Percentiles rank a stretch among this genome's conserved stretches.
phyloP scores from a whole-genome alignment of 2,329 filamentous ascomycete genomes.

The Penicillium sp. region DNA sequence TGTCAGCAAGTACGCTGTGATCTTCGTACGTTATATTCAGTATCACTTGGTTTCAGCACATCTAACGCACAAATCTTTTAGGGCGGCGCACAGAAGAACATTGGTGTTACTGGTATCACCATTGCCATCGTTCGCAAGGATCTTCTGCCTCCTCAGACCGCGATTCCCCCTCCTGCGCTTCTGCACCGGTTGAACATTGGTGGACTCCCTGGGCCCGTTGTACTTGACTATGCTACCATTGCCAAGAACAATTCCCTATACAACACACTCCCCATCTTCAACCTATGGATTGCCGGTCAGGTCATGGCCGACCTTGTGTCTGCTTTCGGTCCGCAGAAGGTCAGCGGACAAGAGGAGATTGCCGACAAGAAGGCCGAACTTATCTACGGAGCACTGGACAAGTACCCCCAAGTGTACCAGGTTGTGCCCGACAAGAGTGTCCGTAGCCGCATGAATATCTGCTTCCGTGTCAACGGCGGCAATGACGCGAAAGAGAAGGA shows the following conservation, averaged over 20 bases:
- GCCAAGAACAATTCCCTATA: conserved; percentile 94
- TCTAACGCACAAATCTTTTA: conserved; percentile 23
- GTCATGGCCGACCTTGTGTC: conserved; percentile 74
- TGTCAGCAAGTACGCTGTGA: conserved; percentile 72
- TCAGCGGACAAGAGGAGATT: conserved; percentile 72
- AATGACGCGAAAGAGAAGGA: conserved; percentile 70
- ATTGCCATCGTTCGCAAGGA: conserved; percentile 81
- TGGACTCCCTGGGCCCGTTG: conserved; percentile 61
- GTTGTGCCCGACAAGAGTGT: conserved; percentile 73
- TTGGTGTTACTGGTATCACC: conserved; percentile 81
- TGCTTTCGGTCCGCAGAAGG: conserved; percentile 63
- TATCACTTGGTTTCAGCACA: neutral
- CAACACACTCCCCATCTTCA: conserved; percentile 93
- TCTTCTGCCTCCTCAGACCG: conserved; percentile 66
- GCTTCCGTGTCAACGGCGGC: conserved; percentile 71
- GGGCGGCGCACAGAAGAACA: conserved; percentile 87
- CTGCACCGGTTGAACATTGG: conserved; percentile 74
- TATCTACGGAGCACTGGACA: conserved; percentile 76
- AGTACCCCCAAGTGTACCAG: conserved; percentile 67
- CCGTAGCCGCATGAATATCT: conserved; percentile 92
- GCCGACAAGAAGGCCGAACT: conserved; percentile 70
- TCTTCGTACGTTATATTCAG: conserved; percentile 64
- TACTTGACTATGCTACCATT: conserved; percentile 79
- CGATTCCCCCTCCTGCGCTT: conserved; percentile 65
- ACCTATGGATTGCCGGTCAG: conserved; percentile 85